Conservation (phyloP, 1,284 basidiomycete species). For the Pholiota adiposa region DNA sequence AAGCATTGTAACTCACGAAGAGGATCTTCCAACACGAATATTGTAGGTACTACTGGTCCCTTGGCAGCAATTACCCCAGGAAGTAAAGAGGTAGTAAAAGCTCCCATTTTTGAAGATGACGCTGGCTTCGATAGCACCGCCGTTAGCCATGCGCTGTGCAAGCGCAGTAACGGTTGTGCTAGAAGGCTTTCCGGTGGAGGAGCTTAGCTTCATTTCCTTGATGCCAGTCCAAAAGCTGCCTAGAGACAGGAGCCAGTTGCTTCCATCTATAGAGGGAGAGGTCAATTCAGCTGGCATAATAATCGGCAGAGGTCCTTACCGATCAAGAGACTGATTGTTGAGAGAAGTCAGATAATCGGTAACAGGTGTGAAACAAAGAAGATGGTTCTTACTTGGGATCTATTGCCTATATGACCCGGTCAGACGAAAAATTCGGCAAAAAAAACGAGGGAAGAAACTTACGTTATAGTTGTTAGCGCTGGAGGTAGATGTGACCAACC, state of each 20-base stretch:
- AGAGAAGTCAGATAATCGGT: background rate
- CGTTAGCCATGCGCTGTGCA: slow-evolving; percentile 45
- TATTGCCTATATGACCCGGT: slow-evolving; percentile 46
- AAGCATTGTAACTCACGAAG: slow-evolving; percentile 36
- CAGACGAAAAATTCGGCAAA: background rate
- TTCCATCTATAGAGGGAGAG: slow-evolving; percentile 29
- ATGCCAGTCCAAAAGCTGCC: slow-evolving; percentile 60
- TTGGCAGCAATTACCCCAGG: slow-evolving; percentile 59
- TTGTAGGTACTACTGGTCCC: slow-evolving; percentile 61
- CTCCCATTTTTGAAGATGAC: slow-evolving; percentile 47
- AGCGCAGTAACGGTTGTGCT: slow-evolving; percentile 44
- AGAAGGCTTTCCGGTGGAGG: slow-evolving; percentile 48
- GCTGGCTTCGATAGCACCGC: slow-evolving; percentile 53
- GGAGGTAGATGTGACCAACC: slow-evolving; percentile 51
- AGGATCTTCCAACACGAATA: slow-evolving; percentile 57
- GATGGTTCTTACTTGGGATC: slow-evolving; percentile 52
- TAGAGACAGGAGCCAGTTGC: slow-evolving; percentile 48
- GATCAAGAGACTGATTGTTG: slow-evolving; percentile 35
- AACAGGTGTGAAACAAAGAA: background rate
- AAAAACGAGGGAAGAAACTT: slow-evolving; percentile 18
- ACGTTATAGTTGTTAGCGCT: slow-evolving; percentile 52
- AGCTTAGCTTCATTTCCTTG: slow-evolving; percentile 37
- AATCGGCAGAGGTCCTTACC: slow-evolving; percentile 25
- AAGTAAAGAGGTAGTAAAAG: slow-evolving; percentile 61
- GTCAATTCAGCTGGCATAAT: background rate